Evolutionary conservation across 2,329 filamentous ascomycete genomes (phyloP).

Genomic region (Ceratocystis papillata): DNA sequence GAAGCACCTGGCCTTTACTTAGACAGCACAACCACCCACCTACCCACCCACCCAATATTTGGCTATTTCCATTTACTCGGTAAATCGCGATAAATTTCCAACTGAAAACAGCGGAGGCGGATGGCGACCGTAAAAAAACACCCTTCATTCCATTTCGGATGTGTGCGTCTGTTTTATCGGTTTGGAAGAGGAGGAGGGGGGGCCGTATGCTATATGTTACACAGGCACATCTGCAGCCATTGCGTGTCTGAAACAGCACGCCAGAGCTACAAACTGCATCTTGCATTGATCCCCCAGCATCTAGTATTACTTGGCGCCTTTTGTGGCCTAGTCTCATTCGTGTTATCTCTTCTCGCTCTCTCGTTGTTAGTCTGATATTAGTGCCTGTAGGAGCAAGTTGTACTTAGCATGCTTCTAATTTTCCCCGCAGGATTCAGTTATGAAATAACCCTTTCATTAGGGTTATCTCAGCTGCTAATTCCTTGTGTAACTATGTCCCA

Average conservation of each 20-base stretch:
- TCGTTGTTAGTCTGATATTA: background rate
- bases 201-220: background rate
- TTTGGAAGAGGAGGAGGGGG: background rate
- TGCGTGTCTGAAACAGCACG: slow-evolving; percentile 4
- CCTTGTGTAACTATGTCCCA: background rate
- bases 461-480: background rate
- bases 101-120: background rate
- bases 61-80: background rate
- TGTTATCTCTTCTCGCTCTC: background rate
- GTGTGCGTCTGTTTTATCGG: slow-evolving; percentile 4
- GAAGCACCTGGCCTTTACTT: too few species aligned
- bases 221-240: background rate
- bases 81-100: background rate
- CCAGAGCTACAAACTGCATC: background rate
- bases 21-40: background rate
- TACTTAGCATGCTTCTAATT: background rate
- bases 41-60: background rate
- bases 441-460: background rate
- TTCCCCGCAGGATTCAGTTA: background rate
- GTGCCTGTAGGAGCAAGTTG: background rate
- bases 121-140: background rate
- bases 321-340: too few species aligned
- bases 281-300: background rate
- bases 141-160: slow-evolving; percentile 11
- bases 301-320: background rate